These are phyloP conservation scores for Jatropha multifida DNA, from an alignment of 441 rosid genomes.

Conservation along the genomic window DNA sequence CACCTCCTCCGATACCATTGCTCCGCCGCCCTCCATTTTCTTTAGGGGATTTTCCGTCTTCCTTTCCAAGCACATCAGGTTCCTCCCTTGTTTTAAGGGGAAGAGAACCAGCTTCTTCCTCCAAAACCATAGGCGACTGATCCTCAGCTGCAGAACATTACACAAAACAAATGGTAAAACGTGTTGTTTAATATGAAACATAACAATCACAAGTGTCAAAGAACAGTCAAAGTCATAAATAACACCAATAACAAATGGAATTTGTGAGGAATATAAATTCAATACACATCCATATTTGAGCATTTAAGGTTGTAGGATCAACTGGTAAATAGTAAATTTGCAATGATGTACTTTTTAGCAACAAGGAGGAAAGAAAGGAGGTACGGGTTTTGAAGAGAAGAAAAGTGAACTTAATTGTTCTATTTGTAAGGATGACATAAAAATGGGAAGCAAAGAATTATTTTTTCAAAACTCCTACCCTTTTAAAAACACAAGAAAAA, in stretches of 20 bases:
- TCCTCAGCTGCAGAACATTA: slow-evolving; percentile 31
- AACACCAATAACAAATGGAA: neutral
- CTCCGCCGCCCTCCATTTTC: slow-evolving; percentile 58
- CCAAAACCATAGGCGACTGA: slow-evolving; percentile 40
- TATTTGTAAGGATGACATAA: neutral
- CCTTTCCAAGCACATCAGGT: slow-evolving; percentile 44
- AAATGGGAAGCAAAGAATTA: neutral
- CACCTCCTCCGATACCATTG: slow-evolving; percentile 49
- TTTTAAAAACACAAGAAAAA: neutral
- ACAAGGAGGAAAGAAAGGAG: neutral
- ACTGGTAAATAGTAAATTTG: neutral
- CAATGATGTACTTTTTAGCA: neutral
- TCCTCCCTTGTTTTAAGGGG: slow-evolving; percentile 39
- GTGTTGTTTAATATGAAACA: neutral
- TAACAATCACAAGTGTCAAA: neutral
- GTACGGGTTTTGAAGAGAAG: neutral
- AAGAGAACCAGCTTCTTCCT: slow-evolving; percentile 47
- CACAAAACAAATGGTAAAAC: neutral
- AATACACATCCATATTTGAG: neutral
- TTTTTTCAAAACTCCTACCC: neutral
- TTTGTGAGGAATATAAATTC: neutral
- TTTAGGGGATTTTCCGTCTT: slow-evolving; percentile 44
- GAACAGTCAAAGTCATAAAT: neutral
- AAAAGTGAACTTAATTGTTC: neutral
- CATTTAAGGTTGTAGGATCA: neutral